These are phyloP conservation scores for Limonium bicolor DNA, from an alignment of 148 eudicot genomes.

Conservation along the genomic window DNA sequence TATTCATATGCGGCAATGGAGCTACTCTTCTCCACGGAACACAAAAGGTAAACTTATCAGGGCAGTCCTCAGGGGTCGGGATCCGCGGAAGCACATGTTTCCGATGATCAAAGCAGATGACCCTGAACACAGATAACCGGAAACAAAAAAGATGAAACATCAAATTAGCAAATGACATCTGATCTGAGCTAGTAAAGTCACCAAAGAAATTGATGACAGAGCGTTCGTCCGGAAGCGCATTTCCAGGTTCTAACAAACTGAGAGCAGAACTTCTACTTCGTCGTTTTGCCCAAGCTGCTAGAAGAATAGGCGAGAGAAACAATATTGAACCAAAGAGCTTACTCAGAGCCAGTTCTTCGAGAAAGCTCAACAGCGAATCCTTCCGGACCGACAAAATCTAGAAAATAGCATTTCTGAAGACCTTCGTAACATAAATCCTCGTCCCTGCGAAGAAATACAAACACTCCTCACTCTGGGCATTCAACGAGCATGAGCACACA, in stretches of 20 bases:
- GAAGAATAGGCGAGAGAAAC: background rate
- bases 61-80: slow-evolving; percentile 17
- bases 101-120: slow-evolving; percentile 67
- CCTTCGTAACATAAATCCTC: slow-evolving; percentile 62
- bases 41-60: slow-evolving; percentile 31
- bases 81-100: slow-evolving; percentile 25
- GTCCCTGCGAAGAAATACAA: slow-evolving; percentile 22
- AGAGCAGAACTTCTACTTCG: no score
- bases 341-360: slow-evolving; percentile 42
- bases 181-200: no score
- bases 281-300: no score
- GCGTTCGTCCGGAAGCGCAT: no score
- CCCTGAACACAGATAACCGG: no score
- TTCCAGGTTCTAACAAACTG: no score
- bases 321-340: slow-evolving; percentile 13
- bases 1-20: slow-evolving; percentile 56
- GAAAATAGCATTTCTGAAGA: slow-evolving; percentile 60
- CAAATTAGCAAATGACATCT: slow-evolving; percentile 1
- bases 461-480: no score
- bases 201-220: no score
- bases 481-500: no score
- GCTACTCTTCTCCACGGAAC: slow-evolving; percentile 62
- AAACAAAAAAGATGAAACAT: slow-evolving; percentile 1
- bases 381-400: slow-evolving; percentile 70
- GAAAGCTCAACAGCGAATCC: slow-evolving; percentile 55